Evolutionary conservation across 179 eudicot genomes (phyloP).

Genomic region (Patellifolia procumbens): DNA sequence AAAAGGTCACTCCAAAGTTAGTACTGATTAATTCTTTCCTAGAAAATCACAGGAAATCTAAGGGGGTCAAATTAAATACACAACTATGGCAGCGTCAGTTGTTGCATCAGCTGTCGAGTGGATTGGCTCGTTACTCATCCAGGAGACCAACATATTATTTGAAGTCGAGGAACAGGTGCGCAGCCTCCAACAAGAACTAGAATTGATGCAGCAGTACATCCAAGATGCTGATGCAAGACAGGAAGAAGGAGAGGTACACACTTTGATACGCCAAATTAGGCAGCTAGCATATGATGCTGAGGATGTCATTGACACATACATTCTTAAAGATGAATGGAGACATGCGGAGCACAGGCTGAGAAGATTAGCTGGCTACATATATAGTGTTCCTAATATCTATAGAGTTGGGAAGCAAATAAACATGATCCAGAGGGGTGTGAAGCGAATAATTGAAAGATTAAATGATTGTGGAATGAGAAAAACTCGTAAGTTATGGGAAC

Average conservation of each 20-base stretch:
- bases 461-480: constrained; percentile 19
- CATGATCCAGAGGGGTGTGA: background rate
- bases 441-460: constrained; percentile 6
- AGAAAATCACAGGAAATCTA: no score
- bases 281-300: constrained; percentile 33
- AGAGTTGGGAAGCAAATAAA: constrained; percentile 13
- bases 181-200: constrained; percentile 17
- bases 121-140: constrained; percentile 27
- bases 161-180: constrained; percentile 16
- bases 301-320: constrained; percentile 28
- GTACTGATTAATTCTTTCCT: no score
- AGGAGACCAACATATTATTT: constrained; percentile 10
- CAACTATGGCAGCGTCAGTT: constrained; percentile 23
- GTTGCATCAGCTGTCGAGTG: constrained; percentile 17
- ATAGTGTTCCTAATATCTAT: background rate
- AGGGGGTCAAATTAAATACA: no score
- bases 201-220: constrained; percentile 17
- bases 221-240: constrained; percentile 30
- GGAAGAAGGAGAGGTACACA: background rate
- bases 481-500: background rate
- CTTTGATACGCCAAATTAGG: constrained; percentile 21
- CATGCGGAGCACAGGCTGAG: background rate
- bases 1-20: no score
- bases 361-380: background rate
- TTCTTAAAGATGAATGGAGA: constrained; percentile 7